Conservation (phyloP, 1,284 basidiomycete species). For the Pseudozyma thailandica region DNA sequence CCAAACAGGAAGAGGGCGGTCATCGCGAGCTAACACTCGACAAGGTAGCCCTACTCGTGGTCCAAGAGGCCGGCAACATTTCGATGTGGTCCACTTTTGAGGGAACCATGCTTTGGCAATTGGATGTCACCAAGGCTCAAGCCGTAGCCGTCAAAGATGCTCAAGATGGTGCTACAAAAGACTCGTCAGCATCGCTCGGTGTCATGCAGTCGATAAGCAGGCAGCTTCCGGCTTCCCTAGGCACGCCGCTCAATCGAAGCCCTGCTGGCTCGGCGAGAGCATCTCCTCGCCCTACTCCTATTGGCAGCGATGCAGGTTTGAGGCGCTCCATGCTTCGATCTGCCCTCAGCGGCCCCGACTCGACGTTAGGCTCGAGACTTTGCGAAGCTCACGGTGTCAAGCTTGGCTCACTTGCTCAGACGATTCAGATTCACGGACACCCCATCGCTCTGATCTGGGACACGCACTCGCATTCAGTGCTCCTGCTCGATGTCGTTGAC, state of each 20-base stretch:
- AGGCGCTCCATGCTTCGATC: slow-evolving; percentile 33
- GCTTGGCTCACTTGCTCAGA: slow-evolving; percentile 16
- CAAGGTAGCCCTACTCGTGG: slow-evolving; percentile 22
- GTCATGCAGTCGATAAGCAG: slow-evolving; percentile 33
- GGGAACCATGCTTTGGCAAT: slow-evolving; percentile 32
- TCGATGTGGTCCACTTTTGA: slow-evolving; percentile 40
- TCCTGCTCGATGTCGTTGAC: slow-evolving; percentile 16
- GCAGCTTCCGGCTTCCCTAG: slow-evolving; percentile 33
- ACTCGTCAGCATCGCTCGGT: slow-evolving; percentile 13
- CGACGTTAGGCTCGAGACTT: slow-evolving; percentile 11
- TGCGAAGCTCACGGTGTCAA: slow-evolving; percentile 28
- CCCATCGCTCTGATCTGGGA: slow-evolving; percentile 33
- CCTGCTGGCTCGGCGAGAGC: slow-evolving; percentile 36
- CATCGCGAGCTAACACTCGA: slow-evolving; percentile 1
- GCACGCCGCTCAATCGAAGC: slow-evolving; percentile 35
- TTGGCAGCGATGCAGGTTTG: slow-evolving; percentile 19
- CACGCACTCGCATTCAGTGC: slow-evolving; percentile 17
- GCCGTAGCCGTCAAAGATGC: slow-evolving; percentile 5
- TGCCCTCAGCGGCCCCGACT: slow-evolving; percentile 23
- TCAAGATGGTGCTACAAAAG: slow-evolving; percentile 7
- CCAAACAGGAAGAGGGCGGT: neutral
- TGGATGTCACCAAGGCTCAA: slow-evolving; percentile 25
- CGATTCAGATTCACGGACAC: neutral
- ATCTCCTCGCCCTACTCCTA: slow-evolving; percentile 24
- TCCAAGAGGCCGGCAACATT: slow-evolving; percentile 44